Conservation (phyloP, 306 rosid genomes). For the Casuarina cunninghamiana region DNA sequence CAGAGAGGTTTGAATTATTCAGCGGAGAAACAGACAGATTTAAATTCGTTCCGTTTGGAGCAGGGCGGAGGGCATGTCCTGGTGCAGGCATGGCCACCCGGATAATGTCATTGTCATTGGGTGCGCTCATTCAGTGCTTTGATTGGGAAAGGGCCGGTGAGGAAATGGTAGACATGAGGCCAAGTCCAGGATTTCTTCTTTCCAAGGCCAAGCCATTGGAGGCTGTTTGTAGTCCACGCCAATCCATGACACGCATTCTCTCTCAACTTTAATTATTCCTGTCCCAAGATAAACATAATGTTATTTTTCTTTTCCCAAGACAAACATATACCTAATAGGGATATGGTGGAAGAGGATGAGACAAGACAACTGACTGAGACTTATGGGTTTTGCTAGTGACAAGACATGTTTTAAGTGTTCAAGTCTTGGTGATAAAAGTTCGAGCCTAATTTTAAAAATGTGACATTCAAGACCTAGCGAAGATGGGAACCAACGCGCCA, state of each 20-base stretch:
- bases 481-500: no score
- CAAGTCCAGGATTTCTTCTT: constrained; percentile 9
- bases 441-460: no score
- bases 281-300: no score
- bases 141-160: constrained; percentile 31
- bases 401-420: no score
- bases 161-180: constrained; percentile 33
- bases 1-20: constrained; percentile 41
- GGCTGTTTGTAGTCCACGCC: constrained; percentile 25
- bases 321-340: no score
- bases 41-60: constrained; percentile 32
- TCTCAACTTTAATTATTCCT: not conserved
- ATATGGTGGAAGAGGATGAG: no score
- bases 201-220: constrained; percentile 34
- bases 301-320: no score
- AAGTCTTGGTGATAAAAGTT: no score
- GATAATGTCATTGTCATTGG: constrained; percentile 25
- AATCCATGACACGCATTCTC: not conserved
- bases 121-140: constrained; percentile 34
- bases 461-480: no score
- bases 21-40: constrained; percentile 13
- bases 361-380: no score
- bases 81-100: constrained; percentile 5
- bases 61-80: constrained; percentile 26
- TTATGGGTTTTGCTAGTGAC: no score